phyloP scores from a whole-genome alignment of 2,329 filamentous ascomycete genomes.

The Capronia coronata region DNA sequence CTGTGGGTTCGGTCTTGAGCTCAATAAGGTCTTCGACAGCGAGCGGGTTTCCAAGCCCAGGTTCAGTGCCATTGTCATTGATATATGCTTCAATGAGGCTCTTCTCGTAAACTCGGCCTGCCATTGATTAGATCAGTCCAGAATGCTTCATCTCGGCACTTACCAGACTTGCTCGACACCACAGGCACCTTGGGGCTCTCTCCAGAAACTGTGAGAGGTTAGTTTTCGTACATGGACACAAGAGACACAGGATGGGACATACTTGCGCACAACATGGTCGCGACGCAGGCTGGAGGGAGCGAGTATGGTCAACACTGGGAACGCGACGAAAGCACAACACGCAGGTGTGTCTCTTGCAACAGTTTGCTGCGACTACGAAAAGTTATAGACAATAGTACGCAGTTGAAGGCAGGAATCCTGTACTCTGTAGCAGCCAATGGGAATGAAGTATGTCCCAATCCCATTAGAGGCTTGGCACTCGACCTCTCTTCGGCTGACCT shows the following conservation, averaged over 20 bases:
- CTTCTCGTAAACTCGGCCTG: constrained; percentile 88
- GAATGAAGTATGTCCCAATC: neutral
- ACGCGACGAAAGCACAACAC: too few relatives aligned
- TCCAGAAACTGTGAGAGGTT: constrained; percentile 68
- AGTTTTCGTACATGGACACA: neutral
- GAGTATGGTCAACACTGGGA: too few relatives aligned
- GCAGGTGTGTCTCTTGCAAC: too few relatives aligned
- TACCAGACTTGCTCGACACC: constrained; percentile 88
- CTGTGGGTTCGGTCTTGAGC: constrained; percentile 73
- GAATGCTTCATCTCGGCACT: constrained; percentile 33
- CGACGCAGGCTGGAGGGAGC: neutral
- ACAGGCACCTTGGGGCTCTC: constrained; percentile 93
- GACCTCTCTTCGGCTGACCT: constrained; percentile 3
- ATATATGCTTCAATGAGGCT: constrained; percentile 93
- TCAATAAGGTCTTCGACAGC: constrained; percentile 78
- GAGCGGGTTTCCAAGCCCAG: constrained; percentile 79
- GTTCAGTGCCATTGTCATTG: constrained; percentile 85
- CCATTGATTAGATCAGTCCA: constrained; percentile 30
- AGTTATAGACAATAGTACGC: too few relatives aligned
- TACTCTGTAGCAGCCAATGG: constrained; percentile 6
- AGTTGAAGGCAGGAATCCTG: too few relatives aligned
- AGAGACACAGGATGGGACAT: constrained; percentile 5
- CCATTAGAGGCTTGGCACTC: neutral
- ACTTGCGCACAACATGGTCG: constrained; percentile 26
- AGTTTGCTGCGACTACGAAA: too few relatives aligned